phyloP scores from a whole-genome alignment of 2,329 filamentous ascomycete genomes.

The Diatrype stigma region DNA sequence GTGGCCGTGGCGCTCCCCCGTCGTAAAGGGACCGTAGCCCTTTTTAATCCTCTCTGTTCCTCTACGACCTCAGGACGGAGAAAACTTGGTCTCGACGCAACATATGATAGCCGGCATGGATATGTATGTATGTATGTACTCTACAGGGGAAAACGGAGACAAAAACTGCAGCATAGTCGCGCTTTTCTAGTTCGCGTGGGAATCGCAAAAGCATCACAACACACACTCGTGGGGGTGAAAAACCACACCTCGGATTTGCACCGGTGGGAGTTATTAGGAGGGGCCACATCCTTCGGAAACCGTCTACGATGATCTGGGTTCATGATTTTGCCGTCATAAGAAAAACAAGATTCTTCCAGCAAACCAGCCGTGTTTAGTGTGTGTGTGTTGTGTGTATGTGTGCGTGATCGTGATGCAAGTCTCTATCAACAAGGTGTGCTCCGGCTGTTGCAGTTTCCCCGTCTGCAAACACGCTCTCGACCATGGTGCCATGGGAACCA shows the following conservation, averaged over 20 bases:
- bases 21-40: conserved; percentile 46
- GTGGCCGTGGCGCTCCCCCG: conserved; percentile 77
- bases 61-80: too few species aligned
- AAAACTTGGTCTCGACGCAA: conserved; percentile 27
- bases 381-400: not conserved
- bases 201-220: conserved; percentile 21
- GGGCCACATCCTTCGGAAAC: conserved; percentile 29
- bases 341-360: conserved; percentile 15
- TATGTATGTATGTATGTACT: conserved; percentile 22
- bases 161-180: conserved; percentile 34
- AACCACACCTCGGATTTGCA: conserved; percentile 39
- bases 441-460: too few species aligned
- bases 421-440: too few species aligned
- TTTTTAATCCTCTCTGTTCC: conserved; percentile 18
- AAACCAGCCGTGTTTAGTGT: not conserved
- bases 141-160: conserved; percentile 30
- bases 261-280: conserved; percentile 35
- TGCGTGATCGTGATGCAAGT: not conserved
- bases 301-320: conserved; percentile 32
- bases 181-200: conserved; percentile 38
- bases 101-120: conserved; percentile 24
- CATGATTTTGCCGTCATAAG: conserved; percentile 29
- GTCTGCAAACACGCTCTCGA: too few species aligned
- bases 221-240: conserved; percentile 38
- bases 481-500: too few species aligned